A percentile compares a stretch with the other conserved stretches of the same genome.
Evolutionary conservation across 2,329 filamentous ascomycete genomes (phyloP).

Genomic region (Massarina eburnea): DNA sequence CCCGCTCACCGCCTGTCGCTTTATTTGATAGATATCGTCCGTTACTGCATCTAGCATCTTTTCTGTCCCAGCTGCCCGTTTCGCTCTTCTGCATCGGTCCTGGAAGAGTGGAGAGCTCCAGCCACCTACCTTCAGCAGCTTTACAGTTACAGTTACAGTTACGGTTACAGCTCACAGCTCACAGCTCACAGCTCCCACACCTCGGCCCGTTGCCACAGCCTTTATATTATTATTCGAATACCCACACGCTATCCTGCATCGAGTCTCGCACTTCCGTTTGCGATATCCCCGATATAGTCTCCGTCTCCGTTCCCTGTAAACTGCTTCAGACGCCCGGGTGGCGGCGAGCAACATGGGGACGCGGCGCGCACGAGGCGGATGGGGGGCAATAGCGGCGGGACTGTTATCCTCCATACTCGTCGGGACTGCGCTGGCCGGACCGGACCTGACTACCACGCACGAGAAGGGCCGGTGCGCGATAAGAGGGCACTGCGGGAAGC

Average conservation of each 20-base stretch:
- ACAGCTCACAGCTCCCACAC: neutral
- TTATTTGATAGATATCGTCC: too few relatives aligned
- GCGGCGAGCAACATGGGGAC: constrained; percentile 19
- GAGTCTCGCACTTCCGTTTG: neutral
- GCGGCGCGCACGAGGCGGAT: constrained; percentile 21
- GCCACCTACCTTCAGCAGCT: too few relatives aligned
- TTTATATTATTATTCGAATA: too few relatives aligned
- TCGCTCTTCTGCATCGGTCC: too few relatives aligned
- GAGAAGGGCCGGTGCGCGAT: constrained; percentile 89
- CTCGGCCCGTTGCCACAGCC: too few relatives aligned
- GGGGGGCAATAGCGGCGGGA: constrained; percentile 26
- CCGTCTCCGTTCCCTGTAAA: neutral
- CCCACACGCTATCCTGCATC: too few relatives aligned
- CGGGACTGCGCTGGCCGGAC: constrained; percentile 29
- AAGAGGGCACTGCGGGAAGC: constrained; percentile 86
- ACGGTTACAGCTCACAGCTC: neutral
- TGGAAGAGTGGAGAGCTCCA: too few relatives aligned
- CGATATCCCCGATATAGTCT: neutral
- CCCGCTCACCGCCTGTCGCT: too few relatives aligned
- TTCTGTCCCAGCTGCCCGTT: too few relatives aligned
- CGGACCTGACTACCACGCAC: constrained; percentile 59
- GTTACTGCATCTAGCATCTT: too few relatives aligned
- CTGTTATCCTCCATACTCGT: constrained; percentile 34
- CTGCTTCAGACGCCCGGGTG: neutral
- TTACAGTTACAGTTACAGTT: too few relatives aligned